Evolutionary conservation across 768 basidiomycete genomes (phyloP), one percentile per base, ranked within the genome.

Genomic region (Boletales sp.): DNA sequence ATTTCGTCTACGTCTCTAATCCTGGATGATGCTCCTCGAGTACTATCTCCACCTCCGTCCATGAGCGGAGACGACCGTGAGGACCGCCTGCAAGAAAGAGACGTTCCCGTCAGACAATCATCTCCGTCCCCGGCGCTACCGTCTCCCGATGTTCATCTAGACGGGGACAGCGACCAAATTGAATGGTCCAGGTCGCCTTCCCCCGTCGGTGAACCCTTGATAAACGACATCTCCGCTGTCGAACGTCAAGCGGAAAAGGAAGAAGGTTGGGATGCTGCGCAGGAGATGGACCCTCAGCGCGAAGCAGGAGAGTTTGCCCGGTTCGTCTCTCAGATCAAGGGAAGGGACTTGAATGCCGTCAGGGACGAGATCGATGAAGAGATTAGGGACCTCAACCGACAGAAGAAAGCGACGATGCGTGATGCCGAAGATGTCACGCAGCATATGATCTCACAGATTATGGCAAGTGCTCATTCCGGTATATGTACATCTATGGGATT

Each of bases 391-490:
- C 72, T 99, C 38, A 84, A 94, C 64, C 77, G 83, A 67, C 88
- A 94, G 70, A 80, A 82, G 64, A 94, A 91, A 66, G 82, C 83
- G 29, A 92, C 93, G 18, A 84, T 94, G 82, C 78, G 94, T 11
- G 94, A 97, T 69, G 87, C 92, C 3, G 97, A 97, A 61, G 93
- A 97, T 62, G 82, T 98, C 55, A 94, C 92, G 3, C 87, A 91
- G 64, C 90, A 95, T 57, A 97, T 95, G 94, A 79, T 95, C 46
- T 76, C 83, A 5, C 97, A 98, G 66, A 83, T 81, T 50, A 84
- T 84, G 82, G 82, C 83, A 60, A 13, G 73, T 12, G 13, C 31
- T 42, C 13, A 42, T 50, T 31, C n/a, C 48, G 29, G 13, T 43
- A 34, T 45, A 19, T 50, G 21, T 21, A 13, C 40, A 42, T 32